Conservation (phyloP, 2,329 filamentous ascomycete species). For the Trichoderma arundinaceum region DNA sequence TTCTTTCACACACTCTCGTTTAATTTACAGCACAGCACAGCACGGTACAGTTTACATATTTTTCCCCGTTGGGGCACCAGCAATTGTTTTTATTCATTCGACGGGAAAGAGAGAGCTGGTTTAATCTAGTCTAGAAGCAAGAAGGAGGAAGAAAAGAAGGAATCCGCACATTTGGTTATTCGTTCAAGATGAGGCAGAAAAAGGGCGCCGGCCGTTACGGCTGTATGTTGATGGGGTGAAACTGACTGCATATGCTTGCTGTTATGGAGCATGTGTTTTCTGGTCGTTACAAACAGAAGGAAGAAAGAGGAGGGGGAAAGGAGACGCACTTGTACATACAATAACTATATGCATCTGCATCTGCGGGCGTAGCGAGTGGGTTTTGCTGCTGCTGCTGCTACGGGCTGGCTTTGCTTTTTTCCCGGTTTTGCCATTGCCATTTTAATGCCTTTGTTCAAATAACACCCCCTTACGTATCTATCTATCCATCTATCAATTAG, state of each 20-base stretch:
- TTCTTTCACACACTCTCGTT: conserved; percentile 5
- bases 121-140: conserved; percentile 9
- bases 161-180: neutral
- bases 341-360: conserved; percentile 23
- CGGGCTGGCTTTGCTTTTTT: neutral
- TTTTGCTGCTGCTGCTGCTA: conserved; percentile 1
- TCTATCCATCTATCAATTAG: neutral
- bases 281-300: neutral
- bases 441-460: neutral
- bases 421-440: neutral
- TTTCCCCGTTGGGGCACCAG: neutral
- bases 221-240: neutral
- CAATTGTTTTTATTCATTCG: neutral
- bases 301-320: neutral
- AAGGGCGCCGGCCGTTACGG: neutral
- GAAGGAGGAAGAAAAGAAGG: neutral
- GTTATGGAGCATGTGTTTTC: neutral
- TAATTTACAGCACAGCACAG: conserved; percentile 11
- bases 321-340: conserved; percentile 27
- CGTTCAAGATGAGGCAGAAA: neutral
- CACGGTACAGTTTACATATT: neutral
- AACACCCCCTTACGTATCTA: neutral
- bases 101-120: neutral
- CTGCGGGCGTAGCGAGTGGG: conserved; percentile 20
- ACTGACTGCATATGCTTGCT: neutral